These are phyloP conservation scores for Xerocomellus amylosporus DNA, from an alignment of 768 basidiomycete species.

Conservation along the genomic window DNA sequence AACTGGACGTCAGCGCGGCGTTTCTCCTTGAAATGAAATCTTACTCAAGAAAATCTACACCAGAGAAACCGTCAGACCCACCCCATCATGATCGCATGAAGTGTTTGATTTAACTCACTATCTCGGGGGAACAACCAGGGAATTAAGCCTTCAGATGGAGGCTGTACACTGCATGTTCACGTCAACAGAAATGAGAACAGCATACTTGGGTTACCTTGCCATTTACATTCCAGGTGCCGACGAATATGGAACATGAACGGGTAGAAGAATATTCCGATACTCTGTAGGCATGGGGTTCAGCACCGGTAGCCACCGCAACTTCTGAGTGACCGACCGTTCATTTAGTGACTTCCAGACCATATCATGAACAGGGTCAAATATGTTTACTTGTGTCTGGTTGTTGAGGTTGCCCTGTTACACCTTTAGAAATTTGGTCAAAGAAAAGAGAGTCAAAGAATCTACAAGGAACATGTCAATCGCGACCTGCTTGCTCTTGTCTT, in stretches of 20 bases:
- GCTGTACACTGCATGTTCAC: conserved; percentile 36
- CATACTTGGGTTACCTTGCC: conserved; percentile 59
- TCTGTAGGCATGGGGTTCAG: conserved; percentile 37
- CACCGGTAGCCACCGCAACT: background rate
- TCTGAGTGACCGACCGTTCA: conserved; percentile 49
- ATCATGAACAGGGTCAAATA: conserved; percentile 94
- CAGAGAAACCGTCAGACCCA: conserved; percentile 1
- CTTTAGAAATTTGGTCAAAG: conserved; percentile 5
- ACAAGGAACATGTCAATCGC: conserved; percentile 97
- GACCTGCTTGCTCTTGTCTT: conserved; percentile 89
- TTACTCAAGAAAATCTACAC: conserved; percentile 20
- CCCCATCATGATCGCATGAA: background rate
- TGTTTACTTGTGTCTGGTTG: conserved; percentile 80
- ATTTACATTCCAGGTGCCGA: conserved; percentile 96
- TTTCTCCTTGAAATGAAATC: conserved; percentile 10
- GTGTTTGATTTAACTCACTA: conserved; percentile 45
- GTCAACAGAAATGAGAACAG: conserved; percentile 3
- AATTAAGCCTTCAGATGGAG: conserved; percentile 76
- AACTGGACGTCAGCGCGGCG: conserved; percentile 22
- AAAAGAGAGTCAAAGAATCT: conserved; percentile 23
- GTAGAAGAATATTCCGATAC: conserved; percentile 81
- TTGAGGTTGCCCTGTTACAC: conserved; percentile 82
- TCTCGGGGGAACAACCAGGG: conserved; percentile 89
- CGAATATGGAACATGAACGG: conserved; percentile 69
- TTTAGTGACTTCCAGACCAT: conserved; percentile 70